Evolutionary conservation across 306 rosid genomes (phyloP).

Genomic region (Oxytropis ochrocephala): DNA sequence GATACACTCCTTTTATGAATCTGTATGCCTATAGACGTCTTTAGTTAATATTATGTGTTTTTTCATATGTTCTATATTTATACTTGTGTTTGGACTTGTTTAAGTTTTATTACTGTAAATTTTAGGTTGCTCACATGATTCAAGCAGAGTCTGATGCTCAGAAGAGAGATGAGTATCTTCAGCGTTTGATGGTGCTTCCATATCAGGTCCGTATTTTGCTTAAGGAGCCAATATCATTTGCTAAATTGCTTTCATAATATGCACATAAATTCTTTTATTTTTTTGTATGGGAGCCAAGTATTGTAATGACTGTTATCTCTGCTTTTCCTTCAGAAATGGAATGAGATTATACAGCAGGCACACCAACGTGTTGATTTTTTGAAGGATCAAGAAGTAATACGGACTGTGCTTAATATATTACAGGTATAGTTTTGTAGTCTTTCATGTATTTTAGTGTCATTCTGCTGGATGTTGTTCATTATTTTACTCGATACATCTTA

Average conservation of each 20-base stretch:
- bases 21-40: slow-evolving; percentile 45
- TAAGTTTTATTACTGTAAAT: background rate
- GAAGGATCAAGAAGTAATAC: slow-evolving; percentile 85
- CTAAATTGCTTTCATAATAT: background rate
- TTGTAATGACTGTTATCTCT: background rate
- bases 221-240: background rate
- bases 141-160: slow-evolving; percentile 89
- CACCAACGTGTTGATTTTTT: slow-evolving; percentile 76
- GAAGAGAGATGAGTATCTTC: slow-evolving; percentile 88
- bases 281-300: background rate
- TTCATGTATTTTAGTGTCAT: background rate
- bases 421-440: slow-evolving; percentile 48
- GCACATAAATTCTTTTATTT: background rate
- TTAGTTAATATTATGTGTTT: background rate
- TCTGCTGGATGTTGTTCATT: background rate
- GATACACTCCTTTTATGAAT: slow-evolving; percentile 92
- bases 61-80: background rate
- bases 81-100: background rate
- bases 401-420: slow-evolving; percentile 87
- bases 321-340: slow-evolving; percentile 68
- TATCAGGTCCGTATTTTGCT: slow-evolving; percentile 57
- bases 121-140: slow-evolving; percentile 90
- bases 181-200: slow-evolving; percentile 88
- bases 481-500: background rate
- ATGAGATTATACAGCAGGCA: slow-evolving; percentile 89